Base-by-base conservation (phyloP, 73 alveolate genomes). In the Stentor coeruleus region DNA sequence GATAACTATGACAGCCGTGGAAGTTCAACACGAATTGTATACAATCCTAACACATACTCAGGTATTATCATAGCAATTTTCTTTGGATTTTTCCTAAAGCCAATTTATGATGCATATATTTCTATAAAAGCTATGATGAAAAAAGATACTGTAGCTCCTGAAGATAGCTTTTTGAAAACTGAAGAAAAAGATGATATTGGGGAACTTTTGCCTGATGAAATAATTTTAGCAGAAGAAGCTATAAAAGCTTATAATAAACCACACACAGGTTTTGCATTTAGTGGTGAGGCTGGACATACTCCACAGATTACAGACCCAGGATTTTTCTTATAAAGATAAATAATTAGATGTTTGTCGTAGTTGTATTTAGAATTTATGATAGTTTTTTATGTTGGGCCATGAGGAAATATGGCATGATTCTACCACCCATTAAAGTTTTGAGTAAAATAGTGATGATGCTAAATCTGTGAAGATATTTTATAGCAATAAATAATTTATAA, bases 221-320 rank as follows among this genome's bases (percentile, higher is more conserved):
- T 66, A 15, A 15, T 20, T 20, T 20, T 31, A 20, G 79, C 79
- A 20, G 49, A 66, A 26, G 40, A 66, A 33, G 39, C 36, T 33
- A 14, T 66, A 31, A 20, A 66, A 11, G 26, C n/a, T 20, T 66
- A 20, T 26, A 66, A 31, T 11, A 0, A 40, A 26, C n/a, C 40
- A 26, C 79, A 84, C 81, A 91, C 89, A 35, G 91, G 93, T 58
- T 91, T 77, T 79, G 92, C 93, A 58, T 91, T 83, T 88, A 28
- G 84, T 75, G 87, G 90, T 30, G 95, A 89, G 33, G 89, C 90
- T 26, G 95, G 95, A 2, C 88, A 85, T 57, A 84, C 91, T 30
- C 95, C 95, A 1, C 84, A 85, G 59, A 82, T 89, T 57, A 82
- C 89, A 30, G 92, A 89, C 39, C 79, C 79, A 26, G 37, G 79